phyloP scores from a whole-genome alignment of 2,329 filamentous ascomycete genomes.

The Cytospora schulzeri region DNA sequence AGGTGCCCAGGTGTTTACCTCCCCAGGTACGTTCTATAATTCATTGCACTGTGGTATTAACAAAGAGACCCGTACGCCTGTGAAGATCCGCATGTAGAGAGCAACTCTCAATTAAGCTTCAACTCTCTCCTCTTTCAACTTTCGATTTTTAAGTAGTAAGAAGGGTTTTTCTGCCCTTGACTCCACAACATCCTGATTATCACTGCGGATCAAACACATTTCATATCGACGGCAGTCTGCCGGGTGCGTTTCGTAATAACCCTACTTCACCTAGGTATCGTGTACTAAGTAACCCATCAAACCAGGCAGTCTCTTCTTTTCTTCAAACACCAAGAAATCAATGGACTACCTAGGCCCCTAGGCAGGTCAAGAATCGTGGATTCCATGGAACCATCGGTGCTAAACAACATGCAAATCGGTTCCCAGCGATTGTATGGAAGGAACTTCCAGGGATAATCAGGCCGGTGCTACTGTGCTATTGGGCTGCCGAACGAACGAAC shows the following conservation, averaged over 20 bases:
- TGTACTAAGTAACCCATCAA: background rate
- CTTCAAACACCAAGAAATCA: background rate
- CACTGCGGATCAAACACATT: background rate
- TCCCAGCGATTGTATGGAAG: background rate
- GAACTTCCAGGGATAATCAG: background rate
- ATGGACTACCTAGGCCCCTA: background rate
- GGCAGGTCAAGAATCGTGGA: background rate
- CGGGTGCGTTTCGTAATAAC: too few species aligned
- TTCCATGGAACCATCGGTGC: background rate
- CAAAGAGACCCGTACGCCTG: too few species aligned
- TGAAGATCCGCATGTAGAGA: too few species aligned
- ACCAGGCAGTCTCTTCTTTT: background rate
- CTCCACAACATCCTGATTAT: background rate
- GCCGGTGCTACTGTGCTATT: background rate
- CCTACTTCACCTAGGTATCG: too few species aligned
- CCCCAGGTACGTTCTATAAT: too few species aligned
- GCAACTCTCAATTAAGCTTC: too few species aligned
- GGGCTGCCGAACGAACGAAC: background rate
- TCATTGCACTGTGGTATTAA: too few species aligned
- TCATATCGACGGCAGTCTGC: background rate
- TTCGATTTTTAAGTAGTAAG: too few species aligned
- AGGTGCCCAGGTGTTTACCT: too few species aligned
- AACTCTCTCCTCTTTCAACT: background rate
- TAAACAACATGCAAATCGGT: background rate
- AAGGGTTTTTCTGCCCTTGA: background rate